These are phyloP conservation scores for Monilinia polystroma DNA, from an alignment of 2,329 filamentous ascomycete species.

Conservation along the genomic window DNA sequence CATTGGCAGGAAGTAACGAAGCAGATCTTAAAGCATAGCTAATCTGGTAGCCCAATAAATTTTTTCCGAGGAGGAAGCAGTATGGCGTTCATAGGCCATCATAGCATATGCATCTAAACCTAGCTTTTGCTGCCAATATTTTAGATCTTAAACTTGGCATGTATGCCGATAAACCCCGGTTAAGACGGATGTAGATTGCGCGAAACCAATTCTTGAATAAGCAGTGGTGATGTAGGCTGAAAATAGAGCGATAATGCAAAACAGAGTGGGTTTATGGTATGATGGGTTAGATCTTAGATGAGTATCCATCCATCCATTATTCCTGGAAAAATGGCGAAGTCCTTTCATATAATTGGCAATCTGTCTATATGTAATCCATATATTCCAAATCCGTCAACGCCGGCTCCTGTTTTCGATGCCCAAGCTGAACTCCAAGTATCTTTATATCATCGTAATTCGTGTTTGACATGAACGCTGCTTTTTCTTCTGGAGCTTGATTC, in stretches of 20 bases:
- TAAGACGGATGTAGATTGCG: not conserved
- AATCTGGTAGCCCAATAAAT: not conserved
- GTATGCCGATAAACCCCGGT: not conserved
- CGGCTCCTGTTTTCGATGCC: not conserved
- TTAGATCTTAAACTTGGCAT: not conserved
- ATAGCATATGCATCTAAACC: not conserved
- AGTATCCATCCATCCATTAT: not conserved
- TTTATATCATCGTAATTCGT: slow-evolving; percentile 17
- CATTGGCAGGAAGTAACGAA: not conserved
- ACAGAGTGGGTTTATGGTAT: not conserved
- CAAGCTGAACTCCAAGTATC: not conserved
- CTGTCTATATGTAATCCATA: slow-evolving; percentile 3
- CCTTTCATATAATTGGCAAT: slow-evolving; percentile 7
- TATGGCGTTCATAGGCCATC: too few relatives aligned
- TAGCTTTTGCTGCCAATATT: not conserved
- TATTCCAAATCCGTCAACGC: not conserved
- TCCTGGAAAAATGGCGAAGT: not conserved
- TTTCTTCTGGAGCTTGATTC: slow-evolving; percentile 47
- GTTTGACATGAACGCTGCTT: not conserved
- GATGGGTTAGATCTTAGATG: not conserved
- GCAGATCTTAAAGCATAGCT: not conserved
- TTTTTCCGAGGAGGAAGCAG: not conserved
- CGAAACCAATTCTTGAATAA: not conserved
- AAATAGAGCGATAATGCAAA: not conserved
- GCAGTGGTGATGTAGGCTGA: not conserved